A percentile compares a stretch with the other conserved stretches of the same genome.
Conservation (phyloP, 2,329 filamentous ascomycete species). For the Xylaria sp. region DNA sequence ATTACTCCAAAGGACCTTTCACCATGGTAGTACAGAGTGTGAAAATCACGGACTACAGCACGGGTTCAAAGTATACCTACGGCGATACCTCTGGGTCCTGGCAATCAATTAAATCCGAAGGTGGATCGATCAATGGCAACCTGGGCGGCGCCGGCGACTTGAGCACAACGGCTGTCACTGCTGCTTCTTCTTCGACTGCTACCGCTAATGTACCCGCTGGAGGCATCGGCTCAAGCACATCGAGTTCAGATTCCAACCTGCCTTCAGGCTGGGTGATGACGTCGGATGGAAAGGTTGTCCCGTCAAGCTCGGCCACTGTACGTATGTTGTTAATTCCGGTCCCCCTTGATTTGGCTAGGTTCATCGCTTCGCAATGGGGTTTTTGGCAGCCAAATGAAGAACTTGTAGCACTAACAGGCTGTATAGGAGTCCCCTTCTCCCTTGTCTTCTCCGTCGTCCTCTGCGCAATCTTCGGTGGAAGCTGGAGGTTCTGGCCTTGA, state of each 20-base stretch:
- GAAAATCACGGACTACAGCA: slow-evolving; percentile 89
- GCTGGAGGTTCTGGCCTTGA: slow-evolving; percentile 56
- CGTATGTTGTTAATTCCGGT: slow-evolving; percentile 43
- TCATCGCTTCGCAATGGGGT: slow-evolving; percentile 23
- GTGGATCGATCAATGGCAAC: slow-evolving; percentile 78
- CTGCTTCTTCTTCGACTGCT: slow-evolving; percentile 69
- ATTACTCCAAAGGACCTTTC: slow-evolving; percentile 87
- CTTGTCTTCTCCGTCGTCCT: slow-evolving; percentile 49
- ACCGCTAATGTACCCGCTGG: slow-evolving; percentile 76
- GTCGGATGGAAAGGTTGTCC: slow-evolving; percentile 80
- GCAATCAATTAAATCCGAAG: slow-evolving; percentile 84
- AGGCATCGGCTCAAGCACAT: slow-evolving; percentile 69
- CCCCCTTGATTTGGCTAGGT: slow-evolving; percentile 40
- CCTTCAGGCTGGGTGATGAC: slow-evolving; percentile 86
- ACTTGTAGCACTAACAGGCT: slow-evolving; percentile 42
- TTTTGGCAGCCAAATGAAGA: slow-evolving; percentile 20
- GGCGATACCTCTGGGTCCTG: slow-evolving; percentile 80
- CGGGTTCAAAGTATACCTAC: slow-evolving; percentile 86
- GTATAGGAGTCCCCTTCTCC: slow-evolving; percentile 54
- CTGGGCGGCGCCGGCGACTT: slow-evolving; percentile 64
- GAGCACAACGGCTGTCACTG: slow-evolving; percentile 68
- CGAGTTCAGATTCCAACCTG: slow-evolving; percentile 65
- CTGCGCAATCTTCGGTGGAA: slow-evolving; percentile 53
- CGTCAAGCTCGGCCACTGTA: slow-evolving; percentile 74
- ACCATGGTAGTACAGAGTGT: slow-evolving; percentile 84